Evolutionary conservation across 2,329 filamentous ascomycete genomes (phyloP).

Genomic region (Aureobasidium musti): DNA sequence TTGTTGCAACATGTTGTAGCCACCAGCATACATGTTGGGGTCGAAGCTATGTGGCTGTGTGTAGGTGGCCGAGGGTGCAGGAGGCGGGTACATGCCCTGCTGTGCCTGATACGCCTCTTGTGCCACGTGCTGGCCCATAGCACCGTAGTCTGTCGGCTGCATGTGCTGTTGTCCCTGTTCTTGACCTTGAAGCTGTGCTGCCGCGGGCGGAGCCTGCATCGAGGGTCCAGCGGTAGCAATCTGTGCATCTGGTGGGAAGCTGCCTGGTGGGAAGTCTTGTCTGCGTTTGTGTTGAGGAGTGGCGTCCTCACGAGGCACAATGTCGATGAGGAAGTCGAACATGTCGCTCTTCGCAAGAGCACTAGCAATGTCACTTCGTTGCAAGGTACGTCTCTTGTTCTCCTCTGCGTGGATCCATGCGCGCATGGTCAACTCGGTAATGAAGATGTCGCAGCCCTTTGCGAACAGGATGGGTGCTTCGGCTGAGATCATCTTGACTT

Average conservation of each 20-base stretch:
- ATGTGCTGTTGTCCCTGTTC: constrained; percentile 36
- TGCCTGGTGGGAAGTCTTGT: constrained; percentile 45
- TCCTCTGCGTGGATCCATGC: constrained; percentile 99
- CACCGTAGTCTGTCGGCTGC: constrained; percentile 38
- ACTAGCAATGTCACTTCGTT: constrained; percentile 94
- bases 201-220: constrained; percentile 39
- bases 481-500: constrained; percentile 99
- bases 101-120: constrained; percentile 67
- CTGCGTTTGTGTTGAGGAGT: constrained; percentile 76
- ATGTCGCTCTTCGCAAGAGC: constrained; percentile 97
- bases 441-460: constrained; percentile 99
- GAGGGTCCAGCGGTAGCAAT: constrained; percentile 45
- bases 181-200: constrained; percentile 34
- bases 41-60: constrained; percentile 75
- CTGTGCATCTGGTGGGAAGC: constrained; percentile 55
- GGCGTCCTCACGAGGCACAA: constrained; percentile 93
- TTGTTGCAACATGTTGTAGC: constrained; percentile 78
- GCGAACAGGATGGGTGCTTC: constrained; percentile 97
- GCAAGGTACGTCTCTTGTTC: constrained; percentile 93
- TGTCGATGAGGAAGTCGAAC: constrained; percentile 99
- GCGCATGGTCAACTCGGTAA: constrained; percentile 97
- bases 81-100: constrained; percentile 76
- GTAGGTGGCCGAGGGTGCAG: constrained; percentile 76
- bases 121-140: constrained; percentile 41
- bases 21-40: constrained; percentile 73